Base-by-base conservation (phyloP, 805 yeast species). In the Hanseniaspora clermontiae region DNA sequence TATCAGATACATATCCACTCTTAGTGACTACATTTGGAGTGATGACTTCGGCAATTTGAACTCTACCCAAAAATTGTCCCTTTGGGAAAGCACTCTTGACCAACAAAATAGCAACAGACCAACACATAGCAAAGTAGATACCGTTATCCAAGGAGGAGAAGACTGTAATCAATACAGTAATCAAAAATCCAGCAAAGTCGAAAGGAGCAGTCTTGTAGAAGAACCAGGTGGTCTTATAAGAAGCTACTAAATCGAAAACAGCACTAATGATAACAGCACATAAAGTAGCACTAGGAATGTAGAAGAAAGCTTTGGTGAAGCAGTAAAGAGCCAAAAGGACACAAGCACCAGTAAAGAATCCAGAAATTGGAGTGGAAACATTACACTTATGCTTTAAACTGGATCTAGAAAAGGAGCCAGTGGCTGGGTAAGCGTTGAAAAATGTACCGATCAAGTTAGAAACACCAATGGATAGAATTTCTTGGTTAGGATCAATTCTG, bases 331-430 rank as follows among this genome's bases (percentile, higher is more conserved):
- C 95, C 60, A 90, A 73, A 60, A 90, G 71, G 29, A 90, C 97
- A 70, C 91, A 89, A 47, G 79, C 80, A 66, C 96, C 97, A 12
- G 96, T 86, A 70, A 82, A 85, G 43, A 88, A 76, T 72, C 96
- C 96, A 47, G 96, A 95, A 59, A 90, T 73, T 38, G 97, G 97
- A 20, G 97, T 90, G 66, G 89, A 80, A 48, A 90, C 97, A 67
- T 95, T 95, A 77, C 96, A 90, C 71, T 90, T 90, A 52, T 95
- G 83, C 72, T 91, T 90, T 64, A 90, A 77, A 8, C 97, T 97
- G 47, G 96, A 85, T 74, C 97, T 83, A 19, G 95, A 86, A 70
- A 90, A 90, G 1, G 97, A 90, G 48, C 97, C 97, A 5, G 97
- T 90, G 8, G 95, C 89, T 9, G 97, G 97, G 68, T 90, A 90